Base-by-base conservation (phyloP, 345 rosid species). In the Physaria fendleri region DNA sequence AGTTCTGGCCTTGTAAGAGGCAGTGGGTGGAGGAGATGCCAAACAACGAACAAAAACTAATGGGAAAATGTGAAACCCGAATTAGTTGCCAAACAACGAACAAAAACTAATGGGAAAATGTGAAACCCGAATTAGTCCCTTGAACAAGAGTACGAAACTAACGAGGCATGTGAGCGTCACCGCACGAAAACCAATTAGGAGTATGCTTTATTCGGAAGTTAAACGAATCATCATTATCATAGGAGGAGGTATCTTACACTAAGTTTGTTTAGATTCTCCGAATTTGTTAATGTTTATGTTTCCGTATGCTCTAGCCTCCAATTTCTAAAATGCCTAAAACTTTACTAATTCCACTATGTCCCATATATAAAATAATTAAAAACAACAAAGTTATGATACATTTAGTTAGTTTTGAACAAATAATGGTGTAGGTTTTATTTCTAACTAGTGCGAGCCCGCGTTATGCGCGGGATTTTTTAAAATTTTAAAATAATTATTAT, bases 21-120 rank as follows among this genome's bases (percentile, higher is more conserved):
- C n/a, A n/a, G 39, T 12, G 10, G 39, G 15, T 32, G n/a, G 59
- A 47, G 7, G 17, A 29, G 51, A 51, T 18, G 62, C 33, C 66
- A 81, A 85, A 86, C 53, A 83, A 81, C 85, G 88, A 83, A 81
- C 93, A 78, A 81, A 59, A 21, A 17, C 29, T 44, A 33, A 34
- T 8, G 69, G 68, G 76, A 66, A 71, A 22, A 53, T 9, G 69
- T 41, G 39, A 44, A 4, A 44, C 43, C 62, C 23, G 4, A 18
- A 5, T 2, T 12, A 17, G 35, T n/a, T n/a, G n/a, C n/a, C n/a
- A 81, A 85, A 86, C 53, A 83, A 81, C 85, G 88, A 83, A 81
- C 93, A 78, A 81, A 59, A 21, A 17, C 29, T 44, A 33, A 34
- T 8, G 69, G 68, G 76, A 66, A 71, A 22, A 53, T 9, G 69